These are phyloP conservation scores for Panus rudis DNA, from an alignment of 768 basidiomycete genomes.

Conservation along the genomic window DNA sequence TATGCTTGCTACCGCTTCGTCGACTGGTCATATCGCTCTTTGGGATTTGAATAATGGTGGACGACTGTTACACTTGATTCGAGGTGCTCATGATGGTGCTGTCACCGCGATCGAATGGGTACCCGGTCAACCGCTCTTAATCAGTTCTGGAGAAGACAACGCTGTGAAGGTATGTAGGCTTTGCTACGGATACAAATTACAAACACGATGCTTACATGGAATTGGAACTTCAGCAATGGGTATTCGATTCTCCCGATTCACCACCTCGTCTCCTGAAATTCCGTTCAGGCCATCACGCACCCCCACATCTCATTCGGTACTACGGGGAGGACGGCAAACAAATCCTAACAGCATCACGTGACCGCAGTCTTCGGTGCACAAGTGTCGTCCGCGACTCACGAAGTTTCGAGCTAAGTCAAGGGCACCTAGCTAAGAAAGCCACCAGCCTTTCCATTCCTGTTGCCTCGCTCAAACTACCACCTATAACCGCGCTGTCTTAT, in stretches of 20 bases:
- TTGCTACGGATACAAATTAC: neutral
- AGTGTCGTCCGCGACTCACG: slow-evolving; percentile 93
- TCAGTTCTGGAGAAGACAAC: slow-evolving; percentile 91
- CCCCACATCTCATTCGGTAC: slow-evolving; percentile 88
- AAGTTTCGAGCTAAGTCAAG: slow-evolving; percentile 93
- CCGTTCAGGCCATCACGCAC: slow-evolving; percentile 85
- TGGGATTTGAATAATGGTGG: slow-evolving; percentile 90
- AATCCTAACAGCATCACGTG: slow-evolving; percentile 80
- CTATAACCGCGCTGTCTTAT: slow-evolving; percentile 71
- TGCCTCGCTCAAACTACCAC: slow-evolving; percentile 76
- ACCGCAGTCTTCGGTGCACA: slow-evolving; percentile 83
- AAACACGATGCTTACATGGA: neutral
- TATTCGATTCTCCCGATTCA: slow-evolving; percentile 86
- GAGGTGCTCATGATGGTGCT: slow-evolving; percentile 84
- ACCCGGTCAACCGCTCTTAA: slow-evolving; percentile 82
- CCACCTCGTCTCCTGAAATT: slow-evolving; percentile 86
- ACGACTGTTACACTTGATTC: slow-evolving; percentile 74
- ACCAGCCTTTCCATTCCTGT: slow-evolving; percentile 70
- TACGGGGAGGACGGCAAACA: slow-evolving; percentile 98
- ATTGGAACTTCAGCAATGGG: slow-evolving; percentile 73
- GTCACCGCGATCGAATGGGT: slow-evolving; percentile 87
- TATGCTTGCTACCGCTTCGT: slow-evolving; percentile 81
- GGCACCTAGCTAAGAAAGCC: slow-evolving; percentile 73
- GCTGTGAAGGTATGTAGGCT: slow-evolving; percentile 78
- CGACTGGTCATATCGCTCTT: slow-evolving; percentile 81